Evolutionary conservation across 176 grass and related monocot species (phyloP).

Genomic region (Hordeum vulgare): DNA sequence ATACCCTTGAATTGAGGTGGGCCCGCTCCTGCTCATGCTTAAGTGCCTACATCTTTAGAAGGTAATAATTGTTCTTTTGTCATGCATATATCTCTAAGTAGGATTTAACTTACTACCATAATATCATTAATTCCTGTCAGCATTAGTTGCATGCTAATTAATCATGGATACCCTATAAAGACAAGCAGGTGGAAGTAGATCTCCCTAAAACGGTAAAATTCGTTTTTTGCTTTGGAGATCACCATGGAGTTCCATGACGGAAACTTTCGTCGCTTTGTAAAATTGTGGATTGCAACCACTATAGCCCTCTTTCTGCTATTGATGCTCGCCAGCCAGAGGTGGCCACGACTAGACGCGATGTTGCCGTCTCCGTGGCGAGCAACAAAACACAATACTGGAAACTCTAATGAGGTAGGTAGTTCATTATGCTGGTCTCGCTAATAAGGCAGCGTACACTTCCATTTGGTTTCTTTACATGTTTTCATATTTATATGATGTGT

Average conservation of each 20-base stretch:
- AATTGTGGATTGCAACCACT: not conserved
- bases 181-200: not conserved
- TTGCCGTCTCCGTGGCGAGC: not conserved
- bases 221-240: not conserved
- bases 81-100: not conserved
- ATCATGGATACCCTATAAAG: not conserved
- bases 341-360: no score
- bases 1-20: no score
- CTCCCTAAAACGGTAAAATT: not conserved
- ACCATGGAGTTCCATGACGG: not conserved
- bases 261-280: not conserved
- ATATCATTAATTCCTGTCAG: not conserved
- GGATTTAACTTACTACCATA: not conserved
- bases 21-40: no score
- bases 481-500: no score
- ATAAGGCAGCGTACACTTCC: not conserved
- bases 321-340: not conserved
- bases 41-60: not conserved
- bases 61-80: not conserved
- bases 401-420: not conserved
- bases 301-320: not conserved
- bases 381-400: not conserved
- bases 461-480: not conserved
- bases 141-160: not conserved
- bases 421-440: not conserved